Percentiles rank a stretch among this genome's conserved stretches.
phyloP scores from a whole-genome alignment of 2,329 filamentous ascomycete species.

The Xylariaceae sp. region DNA sequence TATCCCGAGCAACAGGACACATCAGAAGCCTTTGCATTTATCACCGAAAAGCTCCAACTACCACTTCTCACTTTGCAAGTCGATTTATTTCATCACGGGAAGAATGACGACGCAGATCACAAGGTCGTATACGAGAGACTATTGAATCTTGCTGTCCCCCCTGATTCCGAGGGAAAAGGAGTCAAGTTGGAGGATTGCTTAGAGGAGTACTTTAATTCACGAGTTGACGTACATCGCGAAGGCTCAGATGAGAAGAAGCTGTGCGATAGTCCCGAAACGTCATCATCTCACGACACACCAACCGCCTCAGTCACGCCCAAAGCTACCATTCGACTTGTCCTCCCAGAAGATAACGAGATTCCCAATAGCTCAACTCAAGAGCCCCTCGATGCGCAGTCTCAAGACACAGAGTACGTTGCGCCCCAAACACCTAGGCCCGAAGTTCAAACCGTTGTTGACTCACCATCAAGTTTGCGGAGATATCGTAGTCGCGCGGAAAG shows the following conservation, averaged over 20 bases:
- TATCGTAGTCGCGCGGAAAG: conserved; percentile 44
- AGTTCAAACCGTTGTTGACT: conserved; percentile 17
- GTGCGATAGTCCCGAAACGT: conserved; percentile 33
- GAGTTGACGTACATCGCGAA: conserved; percentile 81
- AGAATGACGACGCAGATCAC: conserved; percentile 81
- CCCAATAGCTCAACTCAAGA: conserved; percentile 15
- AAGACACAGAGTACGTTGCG: neutral
- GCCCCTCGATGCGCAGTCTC: conserved; percentile 7
- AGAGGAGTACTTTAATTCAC: conserved; percentile 91
- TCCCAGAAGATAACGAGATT: conserved; percentile 24
- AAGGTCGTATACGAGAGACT: conserved; percentile 90
- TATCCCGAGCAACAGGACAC: conserved; percentile 83
- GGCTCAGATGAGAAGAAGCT: conserved; percentile 47
- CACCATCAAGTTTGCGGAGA: conserved; percentile 22
- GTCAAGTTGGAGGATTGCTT: conserved; percentile 86
- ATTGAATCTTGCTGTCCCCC: conserved; percentile 84
- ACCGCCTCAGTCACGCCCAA: conserved; percentile 24
- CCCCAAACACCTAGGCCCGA: neutral
- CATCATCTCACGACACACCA: conserved; percentile 28
- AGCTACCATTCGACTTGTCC: conserved; percentile 34
- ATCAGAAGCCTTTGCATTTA: conserved; percentile 91
- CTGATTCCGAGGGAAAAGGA: conserved; percentile 61
- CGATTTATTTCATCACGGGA: conserved; percentile 89
- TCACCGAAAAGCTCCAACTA: conserved; percentile 82
- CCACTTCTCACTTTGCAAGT: conserved; percentile 87